Evolutionary conservation across 768 basidiomycete species (phyloP).

Genomic region (Tylopilus balloui): DNA sequence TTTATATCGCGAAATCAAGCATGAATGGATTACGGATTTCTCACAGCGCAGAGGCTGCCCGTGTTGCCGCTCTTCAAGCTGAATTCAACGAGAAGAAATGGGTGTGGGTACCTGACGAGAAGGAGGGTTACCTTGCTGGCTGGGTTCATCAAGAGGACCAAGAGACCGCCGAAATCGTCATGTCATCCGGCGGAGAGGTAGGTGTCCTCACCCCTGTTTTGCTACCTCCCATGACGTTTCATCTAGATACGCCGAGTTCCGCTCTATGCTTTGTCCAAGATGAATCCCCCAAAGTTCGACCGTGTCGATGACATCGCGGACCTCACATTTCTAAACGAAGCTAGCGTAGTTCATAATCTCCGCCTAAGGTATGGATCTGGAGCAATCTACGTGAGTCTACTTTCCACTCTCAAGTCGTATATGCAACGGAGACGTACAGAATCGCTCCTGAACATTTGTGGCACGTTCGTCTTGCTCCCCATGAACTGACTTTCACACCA

Average conservation of each 20-base stretch:
- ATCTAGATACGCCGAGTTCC: slow-evolving; percentile 62
- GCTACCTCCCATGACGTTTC: slow-evolving; percentile 4
- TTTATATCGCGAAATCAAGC: slow-evolving; percentile 3
- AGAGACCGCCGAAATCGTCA: slow-evolving; percentile 76
- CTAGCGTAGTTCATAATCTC: slow-evolving; percentile 97
- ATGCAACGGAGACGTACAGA: background rate
- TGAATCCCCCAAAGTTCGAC: slow-evolving; percentile 99
- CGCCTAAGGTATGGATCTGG: slow-evolving; percentile 87
- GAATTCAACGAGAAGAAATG: slow-evolving; percentile 98
- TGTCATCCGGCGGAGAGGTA: slow-evolving; percentile 83
- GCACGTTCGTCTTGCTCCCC: background rate
- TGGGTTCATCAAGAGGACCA: slow-evolving; percentile 89
- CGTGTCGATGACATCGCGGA: slow-evolving; percentile 97
- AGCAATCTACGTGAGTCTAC: slow-evolving; percentile 77
- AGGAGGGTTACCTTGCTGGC: slow-evolving; percentile 90
- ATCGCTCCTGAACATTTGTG: slow-evolving; percentile 4
- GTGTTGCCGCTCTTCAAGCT: slow-evolving; percentile 84
- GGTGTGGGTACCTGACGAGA: slow-evolving; percentile 95
- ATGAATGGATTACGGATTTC: slow-evolving; percentile 51
- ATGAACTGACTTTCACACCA: slow-evolving; percentile 11
- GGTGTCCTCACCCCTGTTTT: slow-evolving; percentile 11
- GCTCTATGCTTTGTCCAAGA: slow-evolving; percentile 82
- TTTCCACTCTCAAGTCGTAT: background rate
- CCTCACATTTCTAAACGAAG: slow-evolving; percentile 96
- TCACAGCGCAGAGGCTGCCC: slow-evolving; percentile 66